Percentiles rank a stretch among this genome's conserved stretches.
Evolutionary conservation across 768 basidiomycete species (phyloP).

Genomic region (Daedaleopsis nitida): DNA sequence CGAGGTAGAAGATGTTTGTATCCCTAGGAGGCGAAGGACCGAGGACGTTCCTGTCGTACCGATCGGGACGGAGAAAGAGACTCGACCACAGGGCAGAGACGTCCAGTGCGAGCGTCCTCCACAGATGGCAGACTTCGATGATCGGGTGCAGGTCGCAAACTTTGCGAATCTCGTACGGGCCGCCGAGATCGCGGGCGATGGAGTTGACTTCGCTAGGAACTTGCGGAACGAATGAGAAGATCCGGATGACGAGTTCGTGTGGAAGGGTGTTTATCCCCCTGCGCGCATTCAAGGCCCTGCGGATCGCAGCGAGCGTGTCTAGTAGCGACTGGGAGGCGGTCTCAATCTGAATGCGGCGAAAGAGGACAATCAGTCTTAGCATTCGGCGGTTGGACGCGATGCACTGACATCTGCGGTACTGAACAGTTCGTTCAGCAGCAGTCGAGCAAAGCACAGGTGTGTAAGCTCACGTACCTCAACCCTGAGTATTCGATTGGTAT

Average conservation of each 20-base stretch:
- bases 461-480: too few relatives aligned
- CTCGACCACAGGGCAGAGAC: neutral
- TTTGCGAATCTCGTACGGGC: too few relatives aligned
- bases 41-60: neutral
- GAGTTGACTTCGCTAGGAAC: too few relatives aligned
- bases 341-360: too few relatives aligned
- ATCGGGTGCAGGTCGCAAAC: neutral
- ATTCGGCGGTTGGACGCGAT: too few relatives aligned
- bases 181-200: too few relatives aligned
- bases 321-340: neutral
- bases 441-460: too few relatives aligned
- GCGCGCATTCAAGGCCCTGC: neutral
- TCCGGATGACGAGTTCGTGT: neutral
- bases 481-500: too few relatives aligned
- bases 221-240: neutral
- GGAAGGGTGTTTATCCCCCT: neutral
- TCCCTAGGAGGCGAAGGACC: neutral
- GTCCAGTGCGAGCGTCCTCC: neutral
- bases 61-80: neutral
- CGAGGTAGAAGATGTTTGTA: neutral
- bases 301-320: conserved; percentile 20
- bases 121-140: neutral
- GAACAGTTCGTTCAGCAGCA: too few relatives aligned
- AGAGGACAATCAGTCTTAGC: too few relatives aligned
- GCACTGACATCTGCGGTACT: too few relatives aligned